These are phyloP conservation scores for Obelidium mucronatum DNA, from an alignment of 192 early-diverging fungal genomes.

Conservation along the genomic window DNA sequence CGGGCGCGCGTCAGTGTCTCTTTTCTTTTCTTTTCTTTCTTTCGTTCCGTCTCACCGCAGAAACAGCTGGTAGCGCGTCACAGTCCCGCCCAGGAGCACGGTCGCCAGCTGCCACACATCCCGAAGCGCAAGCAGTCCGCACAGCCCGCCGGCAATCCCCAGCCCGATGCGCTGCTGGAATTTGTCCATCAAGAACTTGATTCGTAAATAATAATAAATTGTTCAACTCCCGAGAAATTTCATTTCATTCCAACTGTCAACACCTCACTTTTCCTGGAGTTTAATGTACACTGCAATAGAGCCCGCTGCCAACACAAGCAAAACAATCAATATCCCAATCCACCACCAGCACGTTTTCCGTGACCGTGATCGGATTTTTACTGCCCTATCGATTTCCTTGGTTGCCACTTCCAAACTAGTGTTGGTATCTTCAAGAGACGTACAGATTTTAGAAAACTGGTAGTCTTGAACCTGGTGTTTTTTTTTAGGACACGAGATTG, in stretches of 20 bases:
- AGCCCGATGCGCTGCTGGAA: slow-evolving; percentile 14
- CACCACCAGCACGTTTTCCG: slow-evolving; percentile 18
- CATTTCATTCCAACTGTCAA: no score
- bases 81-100: background rate
- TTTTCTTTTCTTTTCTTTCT: background rate
- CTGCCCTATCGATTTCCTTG: background rate
- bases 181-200: background rate
- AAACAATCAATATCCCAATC: background rate
- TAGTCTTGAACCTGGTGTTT: slow-evolving; percentile 13
- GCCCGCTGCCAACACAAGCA: background rate
- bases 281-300: background rate
- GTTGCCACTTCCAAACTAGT: background rate
- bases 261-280: no score
- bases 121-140: background rate
- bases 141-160: background rate
- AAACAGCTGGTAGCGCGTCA: slow-evolving; percentile 12
- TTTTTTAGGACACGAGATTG: background rate
- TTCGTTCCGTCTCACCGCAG: background rate
- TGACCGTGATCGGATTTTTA: slow-evolving; percentile 2
- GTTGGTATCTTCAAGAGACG: slow-evolving; percentile 16
- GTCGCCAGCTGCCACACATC: slow-evolving; percentile 20
- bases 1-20: no score
- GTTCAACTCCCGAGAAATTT: no score
- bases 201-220: no score
- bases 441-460: slow-evolving; percentile 7